Evolutionary conservation across 169 alveolate genomes (phyloP), one percentile per base, ranked within the genome.

Genomic region (Cryptosporidium parvum): DNA sequence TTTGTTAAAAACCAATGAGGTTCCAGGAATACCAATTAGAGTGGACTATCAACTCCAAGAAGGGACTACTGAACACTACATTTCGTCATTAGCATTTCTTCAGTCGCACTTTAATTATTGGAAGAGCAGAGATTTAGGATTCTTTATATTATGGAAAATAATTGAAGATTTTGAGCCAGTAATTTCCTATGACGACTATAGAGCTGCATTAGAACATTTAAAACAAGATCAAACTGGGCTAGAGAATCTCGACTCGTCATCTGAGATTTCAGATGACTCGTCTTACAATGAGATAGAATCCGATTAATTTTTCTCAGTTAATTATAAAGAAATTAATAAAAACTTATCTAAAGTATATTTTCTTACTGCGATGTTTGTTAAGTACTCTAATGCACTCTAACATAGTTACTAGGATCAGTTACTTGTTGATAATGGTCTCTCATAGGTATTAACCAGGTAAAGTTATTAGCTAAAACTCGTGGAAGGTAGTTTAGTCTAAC

Each of bases 71-170:
- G 97, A 95, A 85, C 97, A 95, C 89, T 92, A 91, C 67, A 86
- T 95, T 62, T 92, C 93, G 44, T 96, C 97, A 26, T 85, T 95
- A 53, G 97, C 96, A 35, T 92, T 95, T 42, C 85, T 94, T 3
- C 95, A 95, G 85, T 95, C 97, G 5, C 97, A 95, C 68, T 86
- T 93, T 33, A 94, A 91, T 84, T 95, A 95, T 75, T 95, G 96
- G 95, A 93, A 92, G 33, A 92, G 95, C 29, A 94, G 94, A 69
- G 97, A 95, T 37, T 86, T 94, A 29, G 86, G 94, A 51, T 95
- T 95, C 65, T 95, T 95, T 91, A 93, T 94, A 80, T 48, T 80
- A 26, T 80, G 89, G 89, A 80, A 80, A 65, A 80, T 80, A 44
- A 80, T 80, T 37, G 89, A 80, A 26, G 75, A 65, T 65, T 80